These are phyloP conservation scores for Lactarius quietus DNA, from an alignment of 768 basidiomycete species.

Conservation along the genomic window DNA sequence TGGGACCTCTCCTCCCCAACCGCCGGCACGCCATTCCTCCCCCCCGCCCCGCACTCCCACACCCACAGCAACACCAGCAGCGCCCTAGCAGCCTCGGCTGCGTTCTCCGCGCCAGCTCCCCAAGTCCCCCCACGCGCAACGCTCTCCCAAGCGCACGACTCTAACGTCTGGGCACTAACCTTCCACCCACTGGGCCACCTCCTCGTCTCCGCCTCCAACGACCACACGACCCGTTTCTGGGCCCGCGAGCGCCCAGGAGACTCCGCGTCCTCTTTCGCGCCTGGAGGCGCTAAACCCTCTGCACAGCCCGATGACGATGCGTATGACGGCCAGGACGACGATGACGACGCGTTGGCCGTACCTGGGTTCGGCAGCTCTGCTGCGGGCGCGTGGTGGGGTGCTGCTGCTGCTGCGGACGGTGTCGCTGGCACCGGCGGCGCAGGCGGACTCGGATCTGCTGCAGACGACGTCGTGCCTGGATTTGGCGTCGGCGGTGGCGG, in stretches of 20 bases:
- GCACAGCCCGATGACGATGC: constrained; percentile 54
- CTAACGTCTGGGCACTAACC: constrained; percentile 92
- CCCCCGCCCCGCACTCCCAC: background rate
- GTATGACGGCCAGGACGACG: constrained; percentile 41
- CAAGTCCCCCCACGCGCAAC: constrained; percentile 61
- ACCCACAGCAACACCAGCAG: background rate
- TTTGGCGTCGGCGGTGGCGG: constrained; percentile 30
- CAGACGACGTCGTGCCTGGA: constrained; percentile 42
- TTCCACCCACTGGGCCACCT: constrained; percentile 97
- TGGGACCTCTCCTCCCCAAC: constrained; percentile 75
- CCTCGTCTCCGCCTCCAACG: constrained; percentile 91
- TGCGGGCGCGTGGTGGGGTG: constrained; percentile 33
- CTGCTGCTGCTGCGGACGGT: constrained; percentile 23
- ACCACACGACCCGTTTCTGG: constrained; percentile 99
- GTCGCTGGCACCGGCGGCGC: constrained; percentile 31
- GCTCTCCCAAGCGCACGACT: constrained; percentile 96
- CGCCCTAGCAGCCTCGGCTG: background rate
- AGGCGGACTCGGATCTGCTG: constrained; percentile 44
- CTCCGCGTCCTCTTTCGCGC: constrained; percentile 67
- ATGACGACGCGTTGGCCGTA: constrained; percentile 72
- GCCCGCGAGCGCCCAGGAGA: constrained; percentile 88
- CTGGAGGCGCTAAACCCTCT: constrained; percentile 82
- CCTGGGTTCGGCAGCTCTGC: constrained; percentile 64
- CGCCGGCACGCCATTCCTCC: constrained; percentile 43
- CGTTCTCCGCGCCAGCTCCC: constrained; percentile 27